A percentile compares a stretch with the other conserved stretches of the same genome.
phyloP scores from a whole-genome alignment of 352 stramenopile genomes.

The Pythium graminicola region DNA sequence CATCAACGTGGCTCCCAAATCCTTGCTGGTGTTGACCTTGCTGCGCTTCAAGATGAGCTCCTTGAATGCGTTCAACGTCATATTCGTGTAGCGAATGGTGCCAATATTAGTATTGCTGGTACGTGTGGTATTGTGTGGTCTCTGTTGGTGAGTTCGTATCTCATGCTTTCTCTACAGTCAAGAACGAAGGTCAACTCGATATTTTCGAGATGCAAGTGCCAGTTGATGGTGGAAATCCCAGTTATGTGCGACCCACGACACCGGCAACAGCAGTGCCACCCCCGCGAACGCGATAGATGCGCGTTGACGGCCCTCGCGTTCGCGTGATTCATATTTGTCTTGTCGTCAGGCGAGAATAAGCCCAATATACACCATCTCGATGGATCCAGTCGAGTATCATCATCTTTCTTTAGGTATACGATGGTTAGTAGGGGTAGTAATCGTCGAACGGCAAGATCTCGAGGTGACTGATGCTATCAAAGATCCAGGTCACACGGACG shows the following conservation, averaged over 20 bases:
- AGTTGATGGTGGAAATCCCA: constrained; percentile 49
- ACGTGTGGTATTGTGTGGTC: constrained; percentile 1
- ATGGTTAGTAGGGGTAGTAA: constrained; percentile 80
- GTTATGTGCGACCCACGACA: constrained; percentile 17
- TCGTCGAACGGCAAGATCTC: constrained; percentile 79
- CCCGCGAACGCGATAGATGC: constrained; percentile 22
- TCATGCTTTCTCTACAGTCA: constrained; percentile 37
- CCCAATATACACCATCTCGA: no score
- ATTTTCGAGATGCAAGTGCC: constrained; percentile 90
- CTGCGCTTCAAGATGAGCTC: constrained; percentile 71
- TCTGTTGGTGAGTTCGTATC: neutral
- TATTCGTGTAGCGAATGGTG: constrained; percentile 79
- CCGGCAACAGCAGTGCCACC: constrained; percentile 3
- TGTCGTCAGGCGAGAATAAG: no score
- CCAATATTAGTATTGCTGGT: constrained; percentile 87
- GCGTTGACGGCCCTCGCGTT: neutral
- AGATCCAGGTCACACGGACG: constrained; percentile 82
- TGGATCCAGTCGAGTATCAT: no score
- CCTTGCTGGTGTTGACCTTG: constrained; percentile 76
- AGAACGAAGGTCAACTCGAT: constrained; percentile 81
- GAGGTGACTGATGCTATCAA: constrained; percentile 83
- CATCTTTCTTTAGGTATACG: no score
- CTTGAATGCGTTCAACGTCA: constrained; percentile 83
- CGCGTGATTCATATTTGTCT: neutral
- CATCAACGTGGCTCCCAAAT: constrained; percentile 81